These are phyloP conservation scores for Poterioochromonas sp. DNA, from an alignment of 352 stramenopile genomes.

Conservation along the genomic window DNA sequence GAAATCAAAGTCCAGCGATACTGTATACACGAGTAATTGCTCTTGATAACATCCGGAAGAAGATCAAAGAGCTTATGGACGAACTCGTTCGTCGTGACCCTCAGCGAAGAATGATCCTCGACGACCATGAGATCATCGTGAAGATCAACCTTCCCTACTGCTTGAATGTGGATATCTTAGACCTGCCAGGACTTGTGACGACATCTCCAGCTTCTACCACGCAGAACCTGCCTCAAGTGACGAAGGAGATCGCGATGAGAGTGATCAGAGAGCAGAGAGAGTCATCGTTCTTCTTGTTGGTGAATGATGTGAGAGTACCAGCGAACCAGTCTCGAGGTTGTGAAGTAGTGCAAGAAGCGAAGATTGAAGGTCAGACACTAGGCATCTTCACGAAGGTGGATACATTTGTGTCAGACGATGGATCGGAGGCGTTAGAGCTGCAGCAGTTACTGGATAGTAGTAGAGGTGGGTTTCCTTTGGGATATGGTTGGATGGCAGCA, in stretches of 20 bases:
- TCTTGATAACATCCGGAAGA: background rate
- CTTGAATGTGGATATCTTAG: background rate
- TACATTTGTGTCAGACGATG: background rate
- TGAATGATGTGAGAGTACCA: background rate
- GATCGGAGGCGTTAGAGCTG: background rate
- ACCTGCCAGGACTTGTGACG: background rate
- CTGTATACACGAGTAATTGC: background rate
- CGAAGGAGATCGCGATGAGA: background rate
- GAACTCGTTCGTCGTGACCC: background rate
- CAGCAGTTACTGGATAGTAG: no score
- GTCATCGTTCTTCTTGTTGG: background rate
- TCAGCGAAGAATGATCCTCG: background rate
- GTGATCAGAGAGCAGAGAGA: background rate
- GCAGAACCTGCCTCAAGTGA: background rate
- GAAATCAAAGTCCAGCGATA: background rate
- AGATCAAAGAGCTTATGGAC: background rate
- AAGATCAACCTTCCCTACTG: background rate
- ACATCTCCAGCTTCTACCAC: background rate
- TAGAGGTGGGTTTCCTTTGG: no score
- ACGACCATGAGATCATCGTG: background rate
- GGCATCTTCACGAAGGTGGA: background rate
- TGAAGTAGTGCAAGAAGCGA: background rate
- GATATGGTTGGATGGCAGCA: background rate
- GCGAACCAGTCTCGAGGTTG: background rate
- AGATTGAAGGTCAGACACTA: background rate